These are phyloP conservation scores for Phialophora tarda DNA, from an alignment of 2,329 filamentous ascomycete species.

Conservation along the genomic window DNA sequence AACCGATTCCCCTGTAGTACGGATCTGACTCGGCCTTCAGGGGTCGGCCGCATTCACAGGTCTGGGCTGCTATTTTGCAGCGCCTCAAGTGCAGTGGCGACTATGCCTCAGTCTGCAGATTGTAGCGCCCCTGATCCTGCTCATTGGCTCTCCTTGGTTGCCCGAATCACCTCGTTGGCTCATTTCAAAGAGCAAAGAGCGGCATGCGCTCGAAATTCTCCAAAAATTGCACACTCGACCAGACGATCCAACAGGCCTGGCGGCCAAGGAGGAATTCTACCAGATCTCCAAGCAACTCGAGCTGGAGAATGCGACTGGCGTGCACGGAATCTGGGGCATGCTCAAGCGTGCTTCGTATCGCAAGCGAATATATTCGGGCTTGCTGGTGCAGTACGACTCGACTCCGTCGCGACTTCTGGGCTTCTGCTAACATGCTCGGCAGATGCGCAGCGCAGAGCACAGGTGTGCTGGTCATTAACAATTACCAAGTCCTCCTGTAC, in stretches of 20 bases:
- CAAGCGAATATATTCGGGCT: constrained; percentile 39
- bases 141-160: constrained; percentile 48
- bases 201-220: constrained; percentile 49
- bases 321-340: constrained; percentile 46
- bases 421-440: constrained; percentile 44
- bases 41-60: constrained; percentile 22
- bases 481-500: constrained; percentile 51
- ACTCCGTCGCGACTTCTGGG: constrained; percentile 42
- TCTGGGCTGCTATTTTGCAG: constrained; percentile 24
- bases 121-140: constrained; percentile 48
- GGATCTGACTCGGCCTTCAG: constrained; percentile 9
- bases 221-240: constrained; percentile 51
- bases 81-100: constrained; percentile 23
- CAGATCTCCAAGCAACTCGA: constrained; percentile 53
- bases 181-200: constrained; percentile 47
- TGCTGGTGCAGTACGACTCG: constrained; percentile 33
- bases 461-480: constrained; percentile 42
- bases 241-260: constrained; percentile 46
- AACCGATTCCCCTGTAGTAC: neutral
- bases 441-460: constrained; percentile 41
- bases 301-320: constrained; percentile 44
- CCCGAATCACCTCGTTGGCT: constrained; percentile 52
- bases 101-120: constrained; percentile 45
- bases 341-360: constrained; percentile 50
- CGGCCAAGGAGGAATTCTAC: constrained; percentile 50